Base-by-base conservation (phyloP, 2,329 filamentous ascomycete genomes). In the Hymenoscyphus repandus region DNA sequence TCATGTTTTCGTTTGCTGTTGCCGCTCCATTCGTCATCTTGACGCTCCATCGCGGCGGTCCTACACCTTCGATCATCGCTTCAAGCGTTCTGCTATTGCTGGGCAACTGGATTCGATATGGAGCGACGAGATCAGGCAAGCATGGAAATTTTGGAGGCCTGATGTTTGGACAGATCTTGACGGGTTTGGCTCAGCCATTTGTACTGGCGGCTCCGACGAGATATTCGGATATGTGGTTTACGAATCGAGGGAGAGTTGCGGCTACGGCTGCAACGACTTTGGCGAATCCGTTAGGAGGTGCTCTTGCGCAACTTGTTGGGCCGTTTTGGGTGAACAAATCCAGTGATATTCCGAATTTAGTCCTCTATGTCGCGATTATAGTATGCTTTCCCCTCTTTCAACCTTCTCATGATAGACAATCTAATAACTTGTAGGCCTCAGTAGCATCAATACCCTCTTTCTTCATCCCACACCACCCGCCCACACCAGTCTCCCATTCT, bases 191-290 rank as follows among this genome's bases (percentile, higher is more conserved):
- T 1, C 93, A 99, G 66, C 91, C 93, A 0, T 97, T 97, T 67
- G 89, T 95, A 11, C 80, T 97, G 9, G 83, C 86, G 6, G 90
- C 92, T 0, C 92, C 93, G 0, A 92, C 93, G 0, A 77, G 89
- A 55, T 99, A 95, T 70, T 93, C 88, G 49, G 91, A 96, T 66
- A 74, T 96, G 53, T 97, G 93, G 93, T 97, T 97, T 70, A 91
- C 89, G 1, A 84, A 87, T 61, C 73, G 76, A 10, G 92, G 91
- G 6, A 82, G 93, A 49, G 88, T 96, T 11, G 85, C 86, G 48
- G 92, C 92, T 15, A 97, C 92, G 1, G 93, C 92, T 1, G 64
- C 96, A 33, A 85, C 86, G 18, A 91, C 84, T 53, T 71, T 97
- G 51, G 89, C 92, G 3, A 97, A 96, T 68, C 92, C 92, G 0